Percentiles rank a stretch among this genome's conserved stretches.
These are phyloP conservation scores for Cystobasidiaceae sp. DNA, from an alignment of 1,284 basidiomycete genomes.

Conservation along the genomic window DNA sequence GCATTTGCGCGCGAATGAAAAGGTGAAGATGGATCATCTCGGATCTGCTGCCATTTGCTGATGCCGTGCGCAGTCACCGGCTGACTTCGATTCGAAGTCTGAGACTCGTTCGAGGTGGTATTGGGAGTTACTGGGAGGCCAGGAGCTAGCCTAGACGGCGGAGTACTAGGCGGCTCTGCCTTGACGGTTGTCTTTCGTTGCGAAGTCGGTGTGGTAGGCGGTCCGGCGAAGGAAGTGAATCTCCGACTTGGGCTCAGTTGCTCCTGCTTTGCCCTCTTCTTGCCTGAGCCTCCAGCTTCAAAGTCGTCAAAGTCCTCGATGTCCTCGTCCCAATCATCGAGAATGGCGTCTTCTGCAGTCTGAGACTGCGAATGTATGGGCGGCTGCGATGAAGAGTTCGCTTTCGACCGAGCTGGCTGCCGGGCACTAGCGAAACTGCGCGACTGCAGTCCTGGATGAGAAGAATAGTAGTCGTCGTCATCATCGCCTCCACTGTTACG, in stretches of 20 bases:
- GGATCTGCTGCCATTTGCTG: conserved; percentile 25
- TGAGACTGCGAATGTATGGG: conserved; percentile 16
- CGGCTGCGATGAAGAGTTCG: not conserved
- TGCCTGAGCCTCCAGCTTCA: conserved; percentile 8
- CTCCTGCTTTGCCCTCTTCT: conserved; percentile 2
- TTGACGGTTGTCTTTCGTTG: not conserved
- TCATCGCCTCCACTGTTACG: not conserved
- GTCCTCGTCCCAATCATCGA: conserved; percentile 20
- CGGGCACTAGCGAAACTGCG: not conserved
- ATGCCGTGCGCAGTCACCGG: not conserved
- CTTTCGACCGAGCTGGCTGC: not conserved
- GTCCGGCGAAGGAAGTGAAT: conserved; percentile 21
- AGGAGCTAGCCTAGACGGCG: conserved; percentile 13
- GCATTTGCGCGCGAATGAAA: conserved; percentile 25
- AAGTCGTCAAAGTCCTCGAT: conserved; percentile 29
- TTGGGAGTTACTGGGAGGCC: conserved; percentile 20
- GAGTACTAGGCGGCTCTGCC: not conserved
- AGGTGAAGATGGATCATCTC: conserved; percentile 13
- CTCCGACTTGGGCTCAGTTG: conserved; percentile 1
- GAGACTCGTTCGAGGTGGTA: not conserved
- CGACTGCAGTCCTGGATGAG: not conserved
- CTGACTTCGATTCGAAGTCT: not conserved
- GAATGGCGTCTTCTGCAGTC: conserved; percentile 23
- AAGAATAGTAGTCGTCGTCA: not conserved
- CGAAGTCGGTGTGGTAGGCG: conserved; percentile 4